Base-by-base conservation (phyloP, 2,329 filamentous ascomycete species). In the Zalaria sp. region DNA sequence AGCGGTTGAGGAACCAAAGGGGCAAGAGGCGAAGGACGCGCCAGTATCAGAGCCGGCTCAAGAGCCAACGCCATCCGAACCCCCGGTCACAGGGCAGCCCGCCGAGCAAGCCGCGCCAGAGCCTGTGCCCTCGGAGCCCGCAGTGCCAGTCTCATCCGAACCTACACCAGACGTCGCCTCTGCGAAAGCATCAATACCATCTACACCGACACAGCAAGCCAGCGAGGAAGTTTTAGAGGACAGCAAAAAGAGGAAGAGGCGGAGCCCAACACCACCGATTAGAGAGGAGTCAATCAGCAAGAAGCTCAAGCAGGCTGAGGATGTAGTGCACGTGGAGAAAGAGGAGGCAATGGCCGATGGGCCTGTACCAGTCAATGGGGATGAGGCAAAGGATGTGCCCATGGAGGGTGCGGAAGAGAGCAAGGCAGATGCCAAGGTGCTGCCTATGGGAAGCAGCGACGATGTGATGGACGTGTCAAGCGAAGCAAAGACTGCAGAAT, bases 221-320 rank as follows among this genome's bases (percentile, higher is more conserved):
- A n/a, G 7, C 7, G 29, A 32, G 29, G 29, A 32, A n/a, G n/a
- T 32, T 7, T 7, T n/a, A 32, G 29, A 32, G 29, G 61, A 65
- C 10, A 54, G 46, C 8, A 54, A 50, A 46, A 65, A 65, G 51
- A 56, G 63, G 43, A 66, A 66, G 49, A 52, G 63, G 42, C 51
- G 63, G 39, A 66, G 63, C 38, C 43, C 43, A 11, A 61, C 62
- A 26, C 63, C 63, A 7, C 55, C 61, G 4, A 39, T 60, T 4
- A 48, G 53, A 2, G 37, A 48, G 8, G 53, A 58, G 25, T 60
- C 62, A 4, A 55, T 65, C 11, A 61, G 54, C 34, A 70, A 71
- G 53, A 68, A 64, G 49, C 47, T 62, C 5, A 62, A 62, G 41
- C 54, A 57, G 25, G 54, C 61, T n/a, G 57, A 58, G 10, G 49